Evolutionary conservation across 108 stramenopile species (phyloP), one percentile per base, ranked within the genome.

Genomic region (Nannochloropsis salina): DNA sequence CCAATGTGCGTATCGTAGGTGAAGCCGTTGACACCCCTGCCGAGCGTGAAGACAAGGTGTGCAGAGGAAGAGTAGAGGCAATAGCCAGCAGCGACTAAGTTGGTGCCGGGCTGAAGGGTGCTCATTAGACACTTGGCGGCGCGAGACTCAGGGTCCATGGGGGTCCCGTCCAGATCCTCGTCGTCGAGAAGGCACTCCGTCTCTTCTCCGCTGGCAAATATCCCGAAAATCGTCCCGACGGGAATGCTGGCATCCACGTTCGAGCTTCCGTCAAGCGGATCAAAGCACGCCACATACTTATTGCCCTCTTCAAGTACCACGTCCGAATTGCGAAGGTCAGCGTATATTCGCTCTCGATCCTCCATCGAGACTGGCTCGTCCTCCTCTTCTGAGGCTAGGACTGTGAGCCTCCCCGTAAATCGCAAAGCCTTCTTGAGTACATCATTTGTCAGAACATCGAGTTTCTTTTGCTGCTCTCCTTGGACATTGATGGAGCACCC

Each of bases 221-320:
- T 94, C 41, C 95, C 96, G 88, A 96, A 96, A 91, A 97, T 97
- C 51, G 94, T 95, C 42, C 97, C 97, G 80, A 96, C 94, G 83
- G 94, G 92, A 91, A 96, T 96, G 87, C 95, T 95, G 83, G 95
- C 95, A 86, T 96, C 97, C 83, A 96, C 94, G 86, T 96, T 96
- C 40, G 93, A 94, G 21, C 94, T 94, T 51, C 97, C 97, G 90
- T 97, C 97, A 81, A 97, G 91, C n/a, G 97, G 97, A 92, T 97
- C 97, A 84, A 94, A 95, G 74, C 93, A 94, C 6, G 95, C 91
- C 10, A 94, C 93, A 87, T 94, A 94, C 85, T 91, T 90, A 85
- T 85, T 74, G 88, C 86, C 88, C 41, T 85, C 88, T 18, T 90
- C 90, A 81, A 74, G 20, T n/a, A 74, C 61, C 61, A 74, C 61